Percentiles rank a stretch among this genome's conserved stretches.
Conservation (phyloP, 73 alveolate genomes). For the Paramecium caudatum region DNA sequence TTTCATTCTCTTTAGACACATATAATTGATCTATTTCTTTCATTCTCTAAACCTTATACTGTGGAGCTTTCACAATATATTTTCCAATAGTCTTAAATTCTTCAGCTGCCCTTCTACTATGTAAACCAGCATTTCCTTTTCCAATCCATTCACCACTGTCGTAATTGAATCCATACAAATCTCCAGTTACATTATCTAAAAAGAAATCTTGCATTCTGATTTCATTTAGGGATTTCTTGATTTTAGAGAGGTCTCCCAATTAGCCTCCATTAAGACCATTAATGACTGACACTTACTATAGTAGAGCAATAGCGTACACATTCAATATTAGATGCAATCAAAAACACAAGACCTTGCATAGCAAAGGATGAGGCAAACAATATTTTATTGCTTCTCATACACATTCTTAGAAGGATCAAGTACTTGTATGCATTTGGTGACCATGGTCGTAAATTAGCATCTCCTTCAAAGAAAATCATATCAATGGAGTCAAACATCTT, state of each 20-base stretch:
- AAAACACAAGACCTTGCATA: conserved; percentile 72
- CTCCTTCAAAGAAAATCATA: conserved; percentile 93
- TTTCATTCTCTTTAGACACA: conserved; percentile 55
- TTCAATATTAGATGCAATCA: conserved; percentile 76
- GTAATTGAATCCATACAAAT: conserved; percentile 85
- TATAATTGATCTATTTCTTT: conserved; percentile 53
- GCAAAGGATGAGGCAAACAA: conserved; percentile 76
- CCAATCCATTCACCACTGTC: conserved; percentile 92
- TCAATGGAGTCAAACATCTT: conserved; percentile 88
- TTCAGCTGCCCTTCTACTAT: conserved; percentile 81
- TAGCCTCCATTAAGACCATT: conserved; percentile 81
- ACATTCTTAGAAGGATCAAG: conserved; percentile 70
- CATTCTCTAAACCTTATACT: conserved; percentile 30
- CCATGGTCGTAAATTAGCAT: conserved; percentile 94
- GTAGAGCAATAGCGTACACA: conserved; percentile 37
- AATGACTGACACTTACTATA: conserved; percentile 28
- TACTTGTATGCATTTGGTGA: conserved; percentile 81
- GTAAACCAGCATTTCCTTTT: conserved; percentile 95
- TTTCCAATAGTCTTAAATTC: conserved; percentile 77
- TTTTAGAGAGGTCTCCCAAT: conserved; percentile 71
- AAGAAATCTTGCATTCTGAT: conserved; percentile 83
- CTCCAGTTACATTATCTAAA: conserved; percentile 96
- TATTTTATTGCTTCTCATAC: conserved; percentile 71
- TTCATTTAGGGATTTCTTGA: conserved; percentile 70
- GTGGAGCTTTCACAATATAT: conserved; percentile 70